These are phyloP conservation scores for Microbotryomycetes sp. DNA, from an alignment of 1,284 basidiomycete species.

Conservation along the genomic window DNA sequence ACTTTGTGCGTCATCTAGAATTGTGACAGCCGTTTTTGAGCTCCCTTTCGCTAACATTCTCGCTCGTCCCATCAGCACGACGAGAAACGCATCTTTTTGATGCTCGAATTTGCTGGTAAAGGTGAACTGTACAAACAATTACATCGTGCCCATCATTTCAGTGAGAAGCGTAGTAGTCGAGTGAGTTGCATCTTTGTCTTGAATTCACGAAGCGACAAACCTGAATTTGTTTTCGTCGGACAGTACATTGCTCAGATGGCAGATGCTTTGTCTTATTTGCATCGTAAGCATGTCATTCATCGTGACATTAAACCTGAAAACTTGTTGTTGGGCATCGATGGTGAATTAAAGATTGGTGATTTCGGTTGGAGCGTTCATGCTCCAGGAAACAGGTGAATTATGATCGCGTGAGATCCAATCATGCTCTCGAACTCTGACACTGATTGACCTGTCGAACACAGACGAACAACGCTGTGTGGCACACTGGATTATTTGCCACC, in stretches of 20 bases:
- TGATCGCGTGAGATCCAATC: background rate
- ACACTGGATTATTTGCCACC: conserved; percentile 96
- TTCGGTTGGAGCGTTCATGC: conserved; percentile 99
- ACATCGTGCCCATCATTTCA: conserved; percentile 74
- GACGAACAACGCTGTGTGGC: conserved; percentile 80
- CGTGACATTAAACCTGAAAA: conserved; percentile 99
- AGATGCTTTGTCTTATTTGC: conserved; percentile 87
- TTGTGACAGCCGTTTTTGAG: too few relatives aligned
- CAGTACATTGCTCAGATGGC: conserved; percentile 98
- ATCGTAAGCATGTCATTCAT: conserved; percentile 95
- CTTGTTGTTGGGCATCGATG: conserved; percentile 85
- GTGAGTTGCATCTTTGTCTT: conserved; percentile 40
- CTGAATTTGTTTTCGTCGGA: background rate
- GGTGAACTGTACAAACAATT: conserved; percentile 96
- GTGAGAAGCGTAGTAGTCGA: conserved; percentile 70
- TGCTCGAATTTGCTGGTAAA: conserved; percentile 92
- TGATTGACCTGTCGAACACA: conserved; percentile 3
- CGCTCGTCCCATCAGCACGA: conserved; percentile 63
- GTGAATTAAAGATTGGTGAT: conserved; percentile 96
- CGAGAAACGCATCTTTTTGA: conserved; percentile 93
- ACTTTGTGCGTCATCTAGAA: conserved; percentile 52
- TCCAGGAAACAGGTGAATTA: conserved; percentile 62
- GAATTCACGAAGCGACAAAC: background rate
- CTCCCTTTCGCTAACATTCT: too few relatives aligned
- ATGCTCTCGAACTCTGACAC: background rate